Conservation (phyloP, 495 filamentous ascomycete species). For the Paragyromitra xinjiangensis region DNA sequence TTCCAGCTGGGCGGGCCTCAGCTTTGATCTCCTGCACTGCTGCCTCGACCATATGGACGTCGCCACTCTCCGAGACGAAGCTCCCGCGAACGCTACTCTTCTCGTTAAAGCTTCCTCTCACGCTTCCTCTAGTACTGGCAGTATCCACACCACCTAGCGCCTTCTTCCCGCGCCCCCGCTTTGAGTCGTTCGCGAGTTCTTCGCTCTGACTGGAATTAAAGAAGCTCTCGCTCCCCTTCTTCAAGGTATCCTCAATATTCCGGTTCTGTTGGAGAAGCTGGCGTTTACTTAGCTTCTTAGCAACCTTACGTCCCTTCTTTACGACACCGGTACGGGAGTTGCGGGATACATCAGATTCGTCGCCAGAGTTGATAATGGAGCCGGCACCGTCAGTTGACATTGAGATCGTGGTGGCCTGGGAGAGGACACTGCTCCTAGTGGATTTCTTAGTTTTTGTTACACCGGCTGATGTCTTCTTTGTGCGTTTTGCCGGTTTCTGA, state of each 20-base stretch:
- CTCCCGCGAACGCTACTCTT: neutral
- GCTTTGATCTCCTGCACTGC: slow-evolving; percentile 18
- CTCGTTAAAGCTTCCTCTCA: slow-evolving; percentile 13
- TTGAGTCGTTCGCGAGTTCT: slow-evolving; percentile 25
- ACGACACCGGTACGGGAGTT: slow-evolving; percentile 8
- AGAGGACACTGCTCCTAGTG: slow-evolving; percentile 39
- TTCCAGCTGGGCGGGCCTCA: neutral
- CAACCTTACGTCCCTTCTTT: slow-evolving; percentile 23
- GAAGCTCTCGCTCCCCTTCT: slow-evolving; percentile 51
- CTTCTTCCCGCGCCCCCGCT: slow-evolving; percentile 14
- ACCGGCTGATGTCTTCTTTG: slow-evolving; percentile 28
- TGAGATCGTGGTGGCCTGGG: slow-evolving; percentile 23
- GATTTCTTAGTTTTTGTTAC: slow-evolving; percentile 15
- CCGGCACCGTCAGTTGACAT: slow-evolving; percentile 8
- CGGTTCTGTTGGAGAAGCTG: slow-evolving; percentile 13
- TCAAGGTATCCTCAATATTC: slow-evolving; percentile 39
- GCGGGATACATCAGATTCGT: slow-evolving; percentile 37
- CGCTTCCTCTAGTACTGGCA: neutral
- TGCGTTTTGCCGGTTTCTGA: neutral
- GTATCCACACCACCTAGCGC: neutral
- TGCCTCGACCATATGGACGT: slow-evolving; percentile 18
- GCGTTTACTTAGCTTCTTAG: slow-evolving; percentile 39
- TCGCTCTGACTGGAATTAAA: slow-evolving; percentile 41
- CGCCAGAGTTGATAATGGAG: slow-evolving; percentile 38
- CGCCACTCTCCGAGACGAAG: slow-evolving; percentile 21